Conservation (phyloP, 140 eudicot genomes). For the Eryngium alpinum region DNA sequence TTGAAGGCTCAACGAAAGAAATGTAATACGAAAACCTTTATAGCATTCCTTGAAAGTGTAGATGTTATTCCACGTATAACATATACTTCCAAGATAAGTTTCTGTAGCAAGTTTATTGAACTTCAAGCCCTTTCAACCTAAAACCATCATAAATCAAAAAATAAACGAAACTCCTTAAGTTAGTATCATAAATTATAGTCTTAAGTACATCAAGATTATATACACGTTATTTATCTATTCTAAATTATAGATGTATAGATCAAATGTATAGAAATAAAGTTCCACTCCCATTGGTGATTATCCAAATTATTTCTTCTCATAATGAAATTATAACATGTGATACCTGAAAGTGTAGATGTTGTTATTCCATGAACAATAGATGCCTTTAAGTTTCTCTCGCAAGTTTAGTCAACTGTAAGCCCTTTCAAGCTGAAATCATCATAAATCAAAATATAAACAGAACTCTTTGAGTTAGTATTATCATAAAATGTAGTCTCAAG, state of each 20-base stretch:
- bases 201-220: too few species aligned
- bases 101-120: slow-evolving; percentile 71
- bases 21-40: too few species aligned
- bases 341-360: too few species aligned
- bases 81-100: slow-evolving; percentile 37
- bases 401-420: slow-evolving; percentile 84
- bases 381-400: slow-evolving; percentile 51
- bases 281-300: too few species aligned
- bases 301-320: too few species aligned
- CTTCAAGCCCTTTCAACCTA: slow-evolving; percentile 95
- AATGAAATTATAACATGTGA: not conserved
- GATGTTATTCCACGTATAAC: slow-evolving; percentile 66
- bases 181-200: not conserved
- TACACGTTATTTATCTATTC: too few species aligned
- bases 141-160: slow-evolving; percentile 3
- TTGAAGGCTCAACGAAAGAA: too few species aligned
- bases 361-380: slow-evolving; percentile 67
- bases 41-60: too few species aligned
- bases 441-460: not conserved
- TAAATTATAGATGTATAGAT: too few species aligned
- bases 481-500: not conserved
- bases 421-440: slow-evolving; percentile 62
- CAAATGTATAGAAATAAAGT: too few species aligned
- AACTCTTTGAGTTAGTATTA: not conserved
- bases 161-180: not conserved